Conservation (phyloP, 1,284 basidiomycete species). For the Sporisorium reilianum region DNA sequence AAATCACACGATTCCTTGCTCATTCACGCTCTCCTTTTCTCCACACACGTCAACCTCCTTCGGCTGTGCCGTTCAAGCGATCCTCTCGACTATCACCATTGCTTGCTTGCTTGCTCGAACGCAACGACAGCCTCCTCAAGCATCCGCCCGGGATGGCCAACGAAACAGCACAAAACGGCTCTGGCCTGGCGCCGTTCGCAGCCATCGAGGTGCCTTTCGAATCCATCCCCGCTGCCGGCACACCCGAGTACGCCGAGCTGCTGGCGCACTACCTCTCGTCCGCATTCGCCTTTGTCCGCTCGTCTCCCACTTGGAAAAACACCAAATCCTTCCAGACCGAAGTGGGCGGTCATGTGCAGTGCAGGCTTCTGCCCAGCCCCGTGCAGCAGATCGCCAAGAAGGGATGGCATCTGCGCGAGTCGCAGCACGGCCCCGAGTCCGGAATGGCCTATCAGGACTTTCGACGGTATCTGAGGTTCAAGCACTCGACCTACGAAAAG, state of each 20-base stretch:
- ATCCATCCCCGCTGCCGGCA: slow-evolving; percentile 36
- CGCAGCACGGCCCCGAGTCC: slow-evolving; percentile 35
- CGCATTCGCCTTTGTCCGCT: slow-evolving; percentile 39
- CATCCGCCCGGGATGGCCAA: not conserved
- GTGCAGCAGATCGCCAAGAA: slow-evolving; percentile 37
- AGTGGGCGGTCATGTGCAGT: slow-evolving; percentile 39
- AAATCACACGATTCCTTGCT: not conserved
- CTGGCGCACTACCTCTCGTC: slow-evolving; percentile 33
- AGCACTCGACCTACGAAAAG: slow-evolving; percentile 55
- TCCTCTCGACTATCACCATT: not conserved
- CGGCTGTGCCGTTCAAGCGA: not conserved
- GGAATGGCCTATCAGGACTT: slow-evolving; percentile 54
- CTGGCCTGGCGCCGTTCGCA: slow-evolving; percentile 20
- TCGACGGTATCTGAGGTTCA: slow-evolving; percentile 43
- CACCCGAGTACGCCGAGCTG: slow-evolving; percentile 43
- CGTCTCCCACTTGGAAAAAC: slow-evolving; percentile 33
- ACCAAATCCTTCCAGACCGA: slow-evolving; percentile 34
- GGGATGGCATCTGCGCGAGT: slow-evolving; percentile 59
- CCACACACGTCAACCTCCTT: not conserved
- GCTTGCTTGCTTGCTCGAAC: not conserved
- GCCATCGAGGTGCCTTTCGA: slow-evolving; percentile 37
- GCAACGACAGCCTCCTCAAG: no score
- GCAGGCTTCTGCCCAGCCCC: slow-evolving; percentile 28
- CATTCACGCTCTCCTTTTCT: not conserved
- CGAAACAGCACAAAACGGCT: not conserved